These are phyloP conservation scores for Capsella bursapastoris DNA, from an alignment of 345 rosid species.

Conservation along the genomic window DNA sequence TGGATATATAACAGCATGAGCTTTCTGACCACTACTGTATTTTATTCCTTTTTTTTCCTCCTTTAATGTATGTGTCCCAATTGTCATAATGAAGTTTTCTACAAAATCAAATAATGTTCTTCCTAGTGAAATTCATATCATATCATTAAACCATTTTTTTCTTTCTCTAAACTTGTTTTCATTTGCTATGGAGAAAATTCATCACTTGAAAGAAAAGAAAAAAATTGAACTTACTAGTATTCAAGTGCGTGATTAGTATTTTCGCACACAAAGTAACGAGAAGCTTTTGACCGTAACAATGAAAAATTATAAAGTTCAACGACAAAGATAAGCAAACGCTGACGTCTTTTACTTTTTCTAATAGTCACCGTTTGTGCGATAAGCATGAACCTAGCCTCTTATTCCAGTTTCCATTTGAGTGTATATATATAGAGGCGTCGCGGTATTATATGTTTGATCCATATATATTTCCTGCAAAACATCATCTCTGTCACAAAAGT, in stretches of 20 bases:
- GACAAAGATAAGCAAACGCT: background rate
- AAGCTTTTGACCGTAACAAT: background rate
- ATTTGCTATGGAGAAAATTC: background rate
- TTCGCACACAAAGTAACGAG: background rate
- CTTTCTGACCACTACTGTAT: background rate
- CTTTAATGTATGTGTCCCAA: background rate
- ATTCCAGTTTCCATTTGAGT: background rate
- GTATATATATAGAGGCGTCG: background rate
- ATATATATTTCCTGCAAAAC: background rate
- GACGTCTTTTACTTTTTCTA: background rate
- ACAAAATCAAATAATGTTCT: background rate
- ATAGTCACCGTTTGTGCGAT: background rate
- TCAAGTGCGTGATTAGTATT: background rate
- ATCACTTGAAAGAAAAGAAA: background rate
- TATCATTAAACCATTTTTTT: background rate
- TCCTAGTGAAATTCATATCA: background rate
- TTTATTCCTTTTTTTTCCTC: background rate
- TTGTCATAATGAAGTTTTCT: background rate
- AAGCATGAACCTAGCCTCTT: conserved; percentile 20
- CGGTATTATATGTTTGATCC: conserved; percentile 14
- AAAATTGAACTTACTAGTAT: background rate
- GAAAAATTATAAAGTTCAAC: background rate
- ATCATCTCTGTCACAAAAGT: background rate
- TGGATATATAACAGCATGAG: background rate
- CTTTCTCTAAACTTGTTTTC: background rate